Evolutionary conservation across 495 filamentous ascomycete genomes (phyloP).

Genomic region (Cryomyces antarcticus): DNA sequence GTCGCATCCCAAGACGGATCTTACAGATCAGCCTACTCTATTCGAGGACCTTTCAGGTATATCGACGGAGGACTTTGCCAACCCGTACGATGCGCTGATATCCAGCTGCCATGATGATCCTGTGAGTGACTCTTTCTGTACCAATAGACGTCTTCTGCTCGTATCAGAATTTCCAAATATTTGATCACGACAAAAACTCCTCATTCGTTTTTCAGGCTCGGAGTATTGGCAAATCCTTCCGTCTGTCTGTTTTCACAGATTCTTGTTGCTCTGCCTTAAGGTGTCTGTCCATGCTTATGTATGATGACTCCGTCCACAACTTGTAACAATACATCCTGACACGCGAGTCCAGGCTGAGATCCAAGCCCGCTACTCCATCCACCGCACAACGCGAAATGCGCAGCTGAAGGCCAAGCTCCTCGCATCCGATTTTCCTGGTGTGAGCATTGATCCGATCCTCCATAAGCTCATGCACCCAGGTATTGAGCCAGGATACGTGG

Average conservation of each 20-base stretch:
- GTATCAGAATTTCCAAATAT: too few species aligned
- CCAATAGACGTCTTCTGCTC: too few species aligned
- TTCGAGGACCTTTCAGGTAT: background rate
- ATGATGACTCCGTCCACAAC: background rate
- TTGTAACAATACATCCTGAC: slow-evolving; percentile 1
- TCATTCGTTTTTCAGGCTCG: background rate
- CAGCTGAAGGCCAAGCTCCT: slow-evolving; percentile 51
- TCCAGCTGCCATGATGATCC: slow-evolving; percentile 18
- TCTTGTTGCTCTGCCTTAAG: too few species aligned
- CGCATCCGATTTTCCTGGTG: slow-evolving; percentile 40
- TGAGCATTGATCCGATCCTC: slow-evolving; percentile 59
- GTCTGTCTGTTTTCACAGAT: too few species aligned
- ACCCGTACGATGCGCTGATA: slow-evolving; percentile 64
- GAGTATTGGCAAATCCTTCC: background rate
- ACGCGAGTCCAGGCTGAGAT: slow-evolving; percentile 35
- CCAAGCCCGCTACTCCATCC: slow-evolving; percentile 47
- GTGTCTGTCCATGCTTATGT: background rate
- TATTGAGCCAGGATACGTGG: slow-evolving; percentile 42
- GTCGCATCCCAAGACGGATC: too few species aligned
- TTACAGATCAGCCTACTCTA: background rate
- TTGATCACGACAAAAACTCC: too few species aligned
- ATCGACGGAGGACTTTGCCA: slow-evolving; percentile 17
- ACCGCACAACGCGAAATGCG: slow-evolving; percentile 51
- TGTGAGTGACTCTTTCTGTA: slow-evolving; percentile 5
- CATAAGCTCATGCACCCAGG: slow-evolving; percentile 37